Evolutionary conservation across 345 rosid species (phyloP), one percentile per base, ranked within the genome.

Genomic region (Eucalyptus albens): DNA sequence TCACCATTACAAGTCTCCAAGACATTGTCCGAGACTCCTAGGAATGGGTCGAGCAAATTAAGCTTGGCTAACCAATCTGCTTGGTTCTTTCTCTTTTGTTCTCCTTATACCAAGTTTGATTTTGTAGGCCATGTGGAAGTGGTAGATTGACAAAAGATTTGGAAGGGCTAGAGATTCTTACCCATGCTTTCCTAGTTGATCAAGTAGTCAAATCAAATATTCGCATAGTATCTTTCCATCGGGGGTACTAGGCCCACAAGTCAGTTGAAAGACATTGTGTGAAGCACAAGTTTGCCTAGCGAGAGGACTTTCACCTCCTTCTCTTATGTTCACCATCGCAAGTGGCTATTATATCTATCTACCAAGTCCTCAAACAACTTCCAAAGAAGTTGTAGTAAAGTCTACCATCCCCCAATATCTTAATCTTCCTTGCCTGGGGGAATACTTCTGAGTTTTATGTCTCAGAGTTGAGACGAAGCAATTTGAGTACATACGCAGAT

Each of bases 171-270:
- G 85, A 77, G 83, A 77, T 77, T 40, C 47, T 77, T 37, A 40
- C 83, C 47, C 47, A 6, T 40, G 83, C 45, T 77, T 77, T 33
- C 44, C 69, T 62, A 29, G 33, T 29, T 29, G 33, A 62, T 62
- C 69, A 62, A 62, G 69, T 33, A 7, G 13, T 40, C 45, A 77
- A 40, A 21, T 53, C 59, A 53, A 53, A 53, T 53, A 8, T 53
- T 53, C 11, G 5, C 11, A 51, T 0, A 2, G 0, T 17, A 1
- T 53, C 56, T 19, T 53, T 53, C 4, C 0, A 19, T 53, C 0
- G 0, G 2, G 56, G 1, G 26, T 4, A 53, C 2, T 53, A 0
- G 59, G 11, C 5, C 59, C 59, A 4, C 11, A 8, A 53, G 11
- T 56, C 2, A 26, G 29, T 56, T 24, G 29, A 24, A 24, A 56